Conservation (phyloP, 106 monocot genomes). For the Dendrobium nobile region DNA sequence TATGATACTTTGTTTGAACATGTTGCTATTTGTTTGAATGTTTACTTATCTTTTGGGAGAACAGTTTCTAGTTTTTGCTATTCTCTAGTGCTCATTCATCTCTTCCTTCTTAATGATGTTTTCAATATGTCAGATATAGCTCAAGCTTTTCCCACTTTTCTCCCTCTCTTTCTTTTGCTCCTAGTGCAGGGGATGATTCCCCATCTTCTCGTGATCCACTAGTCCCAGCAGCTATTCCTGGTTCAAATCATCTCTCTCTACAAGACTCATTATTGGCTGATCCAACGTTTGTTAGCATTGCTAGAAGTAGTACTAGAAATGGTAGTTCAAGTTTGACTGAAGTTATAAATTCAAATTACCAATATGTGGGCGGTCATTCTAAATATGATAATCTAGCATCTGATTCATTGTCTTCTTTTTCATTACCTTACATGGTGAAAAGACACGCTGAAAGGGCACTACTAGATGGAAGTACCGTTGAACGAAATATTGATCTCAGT, state of each 20-base stretch:
- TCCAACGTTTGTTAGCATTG: slow-evolving; percentile 30
- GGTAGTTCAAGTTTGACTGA: slow-evolving; percentile 50
- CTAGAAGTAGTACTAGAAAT: slow-evolving; percentile 39
- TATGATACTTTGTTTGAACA: slow-evolving; percentile 10
- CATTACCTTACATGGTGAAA: slow-evolving; percentile 42
- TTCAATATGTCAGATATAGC: not conserved
- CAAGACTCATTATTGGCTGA: slow-evolving; percentile 38
- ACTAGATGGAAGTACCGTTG: slow-evolving; percentile 34
- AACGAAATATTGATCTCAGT: too few relatives aligned
- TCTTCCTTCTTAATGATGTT: not conserved
- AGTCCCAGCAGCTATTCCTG: slow-evolving; percentile 53
- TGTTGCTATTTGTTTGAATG: not conserved
- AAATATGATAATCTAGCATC: slow-evolving; percentile 43
- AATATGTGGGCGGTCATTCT: slow-evolving; percentile 33
- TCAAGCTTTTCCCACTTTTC: not conserved
- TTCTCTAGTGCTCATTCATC: not conserved
- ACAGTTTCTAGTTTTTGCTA: not conserved
- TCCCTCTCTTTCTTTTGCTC: slow-evolving; percentile 22
- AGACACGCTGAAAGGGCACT: slow-evolving; percentile 56
- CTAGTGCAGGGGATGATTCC: slow-evolving; percentile 95
- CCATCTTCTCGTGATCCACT: slow-evolving; percentile 86
- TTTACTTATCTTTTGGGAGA: too few relatives aligned
- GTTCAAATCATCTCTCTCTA: slow-evolving; percentile 42
- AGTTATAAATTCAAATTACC: slow-evolving; percentile 33
- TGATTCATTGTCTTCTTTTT: slow-evolving; percentile 51